A percentile compares a stretch with the other conserved stretches of the same genome.
phyloP scores from a whole-genome alignment of 208 protist genomes.

The Trypanosomatidae sp. region DNA sequence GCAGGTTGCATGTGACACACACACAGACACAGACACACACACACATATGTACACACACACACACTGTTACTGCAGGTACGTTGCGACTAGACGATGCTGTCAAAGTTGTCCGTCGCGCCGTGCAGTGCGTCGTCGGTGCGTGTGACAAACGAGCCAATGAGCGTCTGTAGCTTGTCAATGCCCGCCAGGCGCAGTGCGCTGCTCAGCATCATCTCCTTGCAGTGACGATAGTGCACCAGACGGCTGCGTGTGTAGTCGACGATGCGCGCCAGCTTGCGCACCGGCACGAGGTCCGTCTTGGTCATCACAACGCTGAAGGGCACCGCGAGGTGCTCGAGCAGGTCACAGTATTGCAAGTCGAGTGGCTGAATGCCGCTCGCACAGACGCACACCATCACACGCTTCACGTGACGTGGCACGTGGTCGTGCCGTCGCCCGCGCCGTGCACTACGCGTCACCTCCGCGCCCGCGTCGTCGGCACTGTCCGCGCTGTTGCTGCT shows the following conservation, averaged over 20 bases:
- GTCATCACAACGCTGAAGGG: constrained; percentile 76
- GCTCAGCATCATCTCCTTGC: constrained; percentile 74
- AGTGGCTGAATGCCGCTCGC: constrained; percentile 64
- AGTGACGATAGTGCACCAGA: constrained; percentile 69
- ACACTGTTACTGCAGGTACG: neutral
- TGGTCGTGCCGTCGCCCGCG: no score
- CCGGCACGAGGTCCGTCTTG: constrained; percentile 77
- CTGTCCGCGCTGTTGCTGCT: neutral
- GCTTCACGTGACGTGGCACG: constrained; percentile 37
- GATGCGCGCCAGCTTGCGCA: constrained; percentile 72
- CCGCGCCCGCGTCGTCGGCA: neutral
- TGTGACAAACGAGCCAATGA: constrained; percentile 51
- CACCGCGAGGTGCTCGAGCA: constrained; percentile 44
- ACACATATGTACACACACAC: neutral
- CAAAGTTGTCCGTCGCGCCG: constrained; percentile 56
- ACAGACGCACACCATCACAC: constrained; percentile 71
- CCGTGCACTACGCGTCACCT: no score
- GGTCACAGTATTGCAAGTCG: constrained; percentile 55
- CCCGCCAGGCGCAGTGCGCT: constrained; percentile 72
- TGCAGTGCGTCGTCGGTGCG: constrained; percentile 21
- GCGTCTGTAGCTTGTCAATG: constrained; percentile 75
- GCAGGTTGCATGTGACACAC: no score
- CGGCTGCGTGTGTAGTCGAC: constrained; percentile 69
- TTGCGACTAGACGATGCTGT: constrained; percentile 46
- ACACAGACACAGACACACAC: constrained; percentile 1